These are phyloP conservation scores for Castanospermum australe DNA, from an alignment of 306 rosid species.

Conservation along the genomic window DNA sequence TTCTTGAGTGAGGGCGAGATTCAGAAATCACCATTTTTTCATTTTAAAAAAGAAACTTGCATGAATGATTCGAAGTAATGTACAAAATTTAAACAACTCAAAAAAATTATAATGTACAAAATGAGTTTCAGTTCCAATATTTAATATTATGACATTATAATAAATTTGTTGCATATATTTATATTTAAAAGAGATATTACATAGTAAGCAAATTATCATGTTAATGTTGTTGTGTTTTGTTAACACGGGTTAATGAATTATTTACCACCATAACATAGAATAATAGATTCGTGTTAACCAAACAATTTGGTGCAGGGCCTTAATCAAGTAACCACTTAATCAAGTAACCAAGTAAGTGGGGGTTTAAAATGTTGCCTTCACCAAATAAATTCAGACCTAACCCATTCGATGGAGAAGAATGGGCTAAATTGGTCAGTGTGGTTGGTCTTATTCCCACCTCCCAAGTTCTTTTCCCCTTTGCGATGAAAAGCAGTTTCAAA, in stretches of 20 bases:
- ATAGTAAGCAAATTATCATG: neutral
- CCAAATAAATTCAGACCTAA: neutral
- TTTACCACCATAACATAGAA: neutral
- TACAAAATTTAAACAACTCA: too few relatives aligned
- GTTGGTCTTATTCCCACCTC: neutral
- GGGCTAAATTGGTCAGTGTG: neutral
- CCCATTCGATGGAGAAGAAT: neutral
- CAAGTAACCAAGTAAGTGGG: neutral
- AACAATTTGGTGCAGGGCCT: neutral
- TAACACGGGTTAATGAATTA: neutral
- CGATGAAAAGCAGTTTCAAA: neutral
- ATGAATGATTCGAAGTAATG: too few relatives aligned
- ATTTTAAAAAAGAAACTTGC: too few relatives aligned
- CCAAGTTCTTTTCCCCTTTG: neutral
- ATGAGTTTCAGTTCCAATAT: neutral
- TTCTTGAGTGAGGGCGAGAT: too few relatives aligned
- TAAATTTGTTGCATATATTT: neutral
- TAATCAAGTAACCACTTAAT: neutral
- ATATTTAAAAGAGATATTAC: neutral
- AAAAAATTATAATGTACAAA: too few relatives aligned
- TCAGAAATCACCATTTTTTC: too few relatives aligned
- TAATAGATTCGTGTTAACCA: neutral
- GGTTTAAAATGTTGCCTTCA: neutral
- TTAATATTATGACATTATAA: neutral
- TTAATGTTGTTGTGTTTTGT: neutral